Evolutionary conservation across 2,329 filamentous ascomycete genomes (phyloP).

Genomic region (Colletotrichum cereale): DNA sequence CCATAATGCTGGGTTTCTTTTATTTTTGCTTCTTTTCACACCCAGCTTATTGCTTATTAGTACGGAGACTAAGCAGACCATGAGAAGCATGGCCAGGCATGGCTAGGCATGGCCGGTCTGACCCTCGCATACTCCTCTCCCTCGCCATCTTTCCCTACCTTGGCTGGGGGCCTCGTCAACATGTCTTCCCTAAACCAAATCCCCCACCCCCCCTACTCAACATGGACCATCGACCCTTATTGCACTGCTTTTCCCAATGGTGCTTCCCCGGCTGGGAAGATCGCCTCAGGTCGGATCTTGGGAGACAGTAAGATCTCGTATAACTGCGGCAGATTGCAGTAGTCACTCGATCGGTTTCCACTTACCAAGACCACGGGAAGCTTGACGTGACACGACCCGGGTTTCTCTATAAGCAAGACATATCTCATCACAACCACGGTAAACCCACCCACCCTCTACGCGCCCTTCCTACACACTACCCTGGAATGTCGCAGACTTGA

Average conservation of each 20-base stretch:
- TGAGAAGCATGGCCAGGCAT: background rate
- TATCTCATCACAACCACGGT: conserved; percentile 34
- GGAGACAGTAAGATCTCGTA: conserved; percentile 42
- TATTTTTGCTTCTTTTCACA: conserved; percentile 31
- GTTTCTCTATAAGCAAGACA: conserved; percentile 40
- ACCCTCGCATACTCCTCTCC: conserved; percentile 22
- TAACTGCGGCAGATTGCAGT: conserved; percentile 42
- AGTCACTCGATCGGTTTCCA: conserved; percentile 41
- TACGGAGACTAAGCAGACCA: background rate
- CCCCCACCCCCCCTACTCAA: background rate
- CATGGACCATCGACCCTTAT: conserved; percentile 21
- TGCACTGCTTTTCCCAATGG: conserved; percentile 25
- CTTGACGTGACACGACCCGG: conserved; percentile 36
- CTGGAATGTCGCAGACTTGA: conserved; percentile 42
- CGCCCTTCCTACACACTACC: conserved; percentile 37
- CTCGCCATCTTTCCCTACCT: conserved; percentile 21
- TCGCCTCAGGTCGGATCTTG: conserved; percentile 37
- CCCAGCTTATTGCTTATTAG: conserved; percentile 31
- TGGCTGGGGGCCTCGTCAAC: conserved; percentile 16
- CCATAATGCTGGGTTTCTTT: conserved; percentile 36
- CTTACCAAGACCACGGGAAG: conserved; percentile 42
- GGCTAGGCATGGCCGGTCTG: background rate
- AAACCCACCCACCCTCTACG: conserved; percentile 32
- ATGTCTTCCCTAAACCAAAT: background rate
- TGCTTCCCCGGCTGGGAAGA: conserved; percentile 27